Base-by-base conservation (phyloP, 768 basidiomycete genomes). In the Trametes gibbosa region DNA sequence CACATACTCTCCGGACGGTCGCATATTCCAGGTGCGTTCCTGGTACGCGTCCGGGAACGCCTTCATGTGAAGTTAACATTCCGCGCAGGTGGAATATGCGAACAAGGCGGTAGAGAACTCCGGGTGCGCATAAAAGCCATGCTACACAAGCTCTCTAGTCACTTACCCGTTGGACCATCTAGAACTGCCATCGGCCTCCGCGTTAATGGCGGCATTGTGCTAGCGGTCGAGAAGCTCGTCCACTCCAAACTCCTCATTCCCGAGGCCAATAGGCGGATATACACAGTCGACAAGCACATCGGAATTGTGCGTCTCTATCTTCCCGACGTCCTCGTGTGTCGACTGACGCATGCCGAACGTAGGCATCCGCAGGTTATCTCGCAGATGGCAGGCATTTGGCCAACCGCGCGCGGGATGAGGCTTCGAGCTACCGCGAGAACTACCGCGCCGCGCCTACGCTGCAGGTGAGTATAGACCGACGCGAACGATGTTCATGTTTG, bases 61-160 rank as follows among this genome's bases (percentile, higher is more conserved):
- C 19, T 42, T 32, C 37, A 24, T 12, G 40, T 19, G 35, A 35
- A 19, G 7, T 35, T 49, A 32, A 48, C 47, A 34, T 19, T 27
- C 27, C n/a, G n/a, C 27, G 25, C 65, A 96, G 94, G 90, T 98
- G 73, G 96, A 98, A 77, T 98, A 98, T 69, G 97, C 97, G 54
- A 89, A 87, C 77, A 98, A 99, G 75, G 96, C 97, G 13, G 97
- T 98, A 62, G 97, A 99, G 77, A 96, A 97, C 76, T 93, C 96
- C 40, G 97, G 97, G 91, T 95, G 72, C 61, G 82, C 68, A 1
- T 39, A 90, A 94, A 72, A 62, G 81, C 67, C 1, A 32, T 40
- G 45, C 50, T 24, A 35, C 34, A 25, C 19, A 5, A 41, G 19
- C 13, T 10, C 12, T 25, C 41, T 24, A 6, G 32, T 37, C 16